Evolutionary conservation across 176 grass and related monocot genomes (phyloP).

Genomic region (Triticum monococcum): DNA sequence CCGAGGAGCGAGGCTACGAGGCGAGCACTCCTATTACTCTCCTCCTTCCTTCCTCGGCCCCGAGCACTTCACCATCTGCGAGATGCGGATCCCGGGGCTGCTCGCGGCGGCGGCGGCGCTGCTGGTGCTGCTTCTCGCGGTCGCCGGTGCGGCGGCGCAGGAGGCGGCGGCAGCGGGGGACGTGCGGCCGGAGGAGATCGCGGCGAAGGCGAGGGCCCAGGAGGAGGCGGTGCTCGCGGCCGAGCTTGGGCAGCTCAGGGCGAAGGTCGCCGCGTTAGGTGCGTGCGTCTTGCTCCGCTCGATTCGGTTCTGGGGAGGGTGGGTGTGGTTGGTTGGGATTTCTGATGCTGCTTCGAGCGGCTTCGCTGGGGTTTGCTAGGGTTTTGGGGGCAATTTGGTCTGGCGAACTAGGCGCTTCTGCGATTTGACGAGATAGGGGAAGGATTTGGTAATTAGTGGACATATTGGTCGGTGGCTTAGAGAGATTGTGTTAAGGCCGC

Average conservation of each 20-base stretch:
- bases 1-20: neutral
- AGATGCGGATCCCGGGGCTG: neutral
- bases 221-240: constrained; percentile 40
- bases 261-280: constrained; percentile 46
- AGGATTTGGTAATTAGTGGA: neutral
- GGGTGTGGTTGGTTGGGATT: neutral
- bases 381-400: constrained; percentile 17
- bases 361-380: constrained; percentile 25
- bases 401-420: neutral
- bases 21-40: neutral
- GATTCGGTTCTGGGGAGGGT: neutral
- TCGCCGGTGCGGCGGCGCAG: constrained; percentile 32
- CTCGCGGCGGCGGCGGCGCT: neutral
- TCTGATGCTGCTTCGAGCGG: neutral
- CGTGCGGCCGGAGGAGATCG: constrained; percentile 22
- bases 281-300: constrained; percentile 4
- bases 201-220: constrained; percentile 30
- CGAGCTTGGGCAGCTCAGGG: constrained; percentile 45
- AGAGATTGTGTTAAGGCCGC: neutral
- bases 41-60: neutral
- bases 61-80: neutral
- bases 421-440: neutral
- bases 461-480: neutral
- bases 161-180: constrained; percentile 30
- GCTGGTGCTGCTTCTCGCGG: constrained; percentile 23